These are phyloP conservation scores for Phytophthora sansomeana DNA, from an alignment of 352 stramenopile genomes.

Conservation along the genomic window DNA sequence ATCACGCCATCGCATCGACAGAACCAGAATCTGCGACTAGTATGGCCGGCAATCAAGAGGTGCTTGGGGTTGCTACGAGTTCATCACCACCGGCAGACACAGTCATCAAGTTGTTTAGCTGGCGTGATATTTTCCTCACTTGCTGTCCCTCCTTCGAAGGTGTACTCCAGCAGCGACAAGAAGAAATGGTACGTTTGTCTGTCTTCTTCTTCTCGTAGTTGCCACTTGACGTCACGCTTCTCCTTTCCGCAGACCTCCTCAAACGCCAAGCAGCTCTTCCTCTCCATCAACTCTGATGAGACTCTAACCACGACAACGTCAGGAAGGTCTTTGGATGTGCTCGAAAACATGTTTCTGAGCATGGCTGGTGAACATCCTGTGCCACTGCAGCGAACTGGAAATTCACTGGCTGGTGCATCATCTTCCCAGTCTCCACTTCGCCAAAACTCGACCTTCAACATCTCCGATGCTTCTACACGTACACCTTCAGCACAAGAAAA, in stretches of 20 bases:
- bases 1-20: neutral
- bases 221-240: neutral
- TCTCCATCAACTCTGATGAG: neutral
- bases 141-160: conserved; percentile 38
- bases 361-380: conserved; percentile 21
- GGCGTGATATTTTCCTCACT: conserved; percentile 51
- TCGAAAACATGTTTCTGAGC: conserved; percentile 27
- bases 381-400: conserved; percentile 7
- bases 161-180: conserved; percentile 26
- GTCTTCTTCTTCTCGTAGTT: neutral
- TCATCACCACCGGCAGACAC: neutral
- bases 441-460: conserved; percentile 16
- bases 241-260: conserved; percentile 14
- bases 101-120: conserved; percentile 42
- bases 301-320: neutral
- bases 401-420: neutral
- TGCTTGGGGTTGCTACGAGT: conserved; percentile 7
- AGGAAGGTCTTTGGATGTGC: conserved; percentile 1
- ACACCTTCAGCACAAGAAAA: neutral
- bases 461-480: neutral
- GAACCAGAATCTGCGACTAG: neutral
- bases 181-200: conserved; percentile 24
- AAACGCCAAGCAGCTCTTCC: conserved; percentile 22
- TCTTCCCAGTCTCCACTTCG: conserved; percentile 15
- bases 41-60: conserved; percentile 11